A percentile compares a stretch with the other conserved stretches of the same genome.
Evolutionary conservation across 139 green algal species (phyloP).

Genomic region (Dunaliella primolecta): DNA sequence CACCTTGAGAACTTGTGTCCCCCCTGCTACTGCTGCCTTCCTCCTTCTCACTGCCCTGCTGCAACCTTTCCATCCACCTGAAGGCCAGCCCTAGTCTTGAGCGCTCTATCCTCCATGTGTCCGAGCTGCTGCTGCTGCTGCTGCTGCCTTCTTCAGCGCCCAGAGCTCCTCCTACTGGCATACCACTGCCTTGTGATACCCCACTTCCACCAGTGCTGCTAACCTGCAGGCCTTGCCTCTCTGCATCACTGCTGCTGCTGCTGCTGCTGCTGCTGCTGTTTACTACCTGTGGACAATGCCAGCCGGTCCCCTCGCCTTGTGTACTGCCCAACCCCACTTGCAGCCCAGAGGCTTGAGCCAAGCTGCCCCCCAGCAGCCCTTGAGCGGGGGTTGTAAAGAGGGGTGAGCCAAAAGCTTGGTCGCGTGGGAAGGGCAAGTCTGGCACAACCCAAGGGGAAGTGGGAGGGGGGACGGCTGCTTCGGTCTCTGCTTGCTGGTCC

Average conservation of each 20-base stretch:
- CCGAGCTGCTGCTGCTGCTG: neutral
- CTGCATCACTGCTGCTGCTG: no score
- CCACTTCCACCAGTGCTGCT: neutral
- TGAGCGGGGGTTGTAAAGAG: neutral
- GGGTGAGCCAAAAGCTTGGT: neutral
- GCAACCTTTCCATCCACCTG: neutral
- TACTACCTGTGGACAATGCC: neutral
- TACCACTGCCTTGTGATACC: neutral
- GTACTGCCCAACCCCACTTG: no score
- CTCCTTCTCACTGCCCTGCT: neutral
- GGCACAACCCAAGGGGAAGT: neutral
- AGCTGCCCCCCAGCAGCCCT: neutral
- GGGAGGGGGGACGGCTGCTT: neutral
- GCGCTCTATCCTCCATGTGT: neutral
- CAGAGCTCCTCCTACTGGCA: neutral
- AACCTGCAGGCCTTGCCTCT: neutral
- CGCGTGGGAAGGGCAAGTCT: neutral
- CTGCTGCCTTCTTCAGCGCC: no score
- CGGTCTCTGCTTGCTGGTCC: neutral
- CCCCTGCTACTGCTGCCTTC: neutral
- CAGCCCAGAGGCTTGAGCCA: no score
- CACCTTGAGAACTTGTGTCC: neutral
- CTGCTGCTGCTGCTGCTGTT: neutral
- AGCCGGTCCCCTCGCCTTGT: no score
- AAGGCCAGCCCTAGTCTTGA: neutral